Evolutionary conservation across 1,139 yeast species (phyloP).

Genomic region (Yamadazyma kanchanaburiensis): DNA sequence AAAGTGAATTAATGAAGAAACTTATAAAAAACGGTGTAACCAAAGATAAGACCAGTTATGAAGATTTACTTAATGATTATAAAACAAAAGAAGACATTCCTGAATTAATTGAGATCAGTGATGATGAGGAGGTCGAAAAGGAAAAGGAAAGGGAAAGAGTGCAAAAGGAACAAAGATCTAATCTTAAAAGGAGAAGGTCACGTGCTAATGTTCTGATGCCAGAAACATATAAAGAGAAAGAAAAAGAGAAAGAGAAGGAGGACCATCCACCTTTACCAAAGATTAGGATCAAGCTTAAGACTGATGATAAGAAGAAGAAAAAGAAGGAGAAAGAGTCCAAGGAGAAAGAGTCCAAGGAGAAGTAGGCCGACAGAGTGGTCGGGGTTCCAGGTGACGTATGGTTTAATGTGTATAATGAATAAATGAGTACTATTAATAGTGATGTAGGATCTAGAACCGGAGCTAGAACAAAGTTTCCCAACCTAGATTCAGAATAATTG

Average conservation of each 20-base stretch:
- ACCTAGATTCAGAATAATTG: too few relatives aligned
- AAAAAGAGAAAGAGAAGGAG: conserved; percentile 1
- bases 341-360: too few relatives aligned
- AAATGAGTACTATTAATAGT: too few relatives aligned
- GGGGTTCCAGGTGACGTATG: too few relatives aligned
- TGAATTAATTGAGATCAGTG: conserved; percentile 1
- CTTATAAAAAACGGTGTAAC: conserved; percentile 24
- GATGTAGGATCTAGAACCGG: too few relatives aligned
- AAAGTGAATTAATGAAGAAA: conserved; percentile 28
- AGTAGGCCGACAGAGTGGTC: too few relatives aligned
- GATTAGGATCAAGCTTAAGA: conserved; percentile 16
- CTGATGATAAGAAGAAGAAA: conserved; percentile 12
- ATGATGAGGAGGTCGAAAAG: conserved; percentile 2
- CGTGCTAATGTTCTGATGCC: conserved; percentile 21
- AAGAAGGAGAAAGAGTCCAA: too few relatives aligned
- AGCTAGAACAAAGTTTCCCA: too few relatives aligned
- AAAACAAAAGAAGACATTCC: conserved; percentile 17
- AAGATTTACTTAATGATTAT: conserved; percentile 21
- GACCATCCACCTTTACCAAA: conserved; percentile 15
- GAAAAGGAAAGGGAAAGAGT: neutral
- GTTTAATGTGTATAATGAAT: too few relatives aligned
- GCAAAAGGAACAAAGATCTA: conserved; percentile 9
- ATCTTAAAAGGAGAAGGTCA: conserved; percentile 24
- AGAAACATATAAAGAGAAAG: neutral
- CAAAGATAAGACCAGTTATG: conserved; percentile 20